Conservation (phyloP, 306 rosid genomes). For the Sicyos edulis region DNA sequence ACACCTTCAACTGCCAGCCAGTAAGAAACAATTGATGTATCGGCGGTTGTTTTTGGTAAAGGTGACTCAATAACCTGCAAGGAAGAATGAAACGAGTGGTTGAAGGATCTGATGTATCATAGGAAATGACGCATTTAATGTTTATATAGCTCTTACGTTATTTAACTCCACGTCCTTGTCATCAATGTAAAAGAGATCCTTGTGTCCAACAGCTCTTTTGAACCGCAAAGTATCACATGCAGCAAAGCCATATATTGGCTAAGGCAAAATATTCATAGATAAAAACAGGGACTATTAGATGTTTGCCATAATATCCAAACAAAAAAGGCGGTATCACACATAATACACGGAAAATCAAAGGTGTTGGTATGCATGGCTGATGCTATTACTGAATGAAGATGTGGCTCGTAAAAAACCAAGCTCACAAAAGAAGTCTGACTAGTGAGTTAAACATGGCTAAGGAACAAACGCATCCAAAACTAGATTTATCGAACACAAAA, state of each 20-base stretch:
- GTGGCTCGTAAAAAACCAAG: neutral
- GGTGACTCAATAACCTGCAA: slow-evolving; percentile 65
- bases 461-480: neutral
- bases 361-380: neutral
- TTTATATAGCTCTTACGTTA: slow-evolving; percentile 53
- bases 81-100: slow-evolving; percentile 17
- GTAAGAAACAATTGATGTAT: slow-evolving; percentile 58
- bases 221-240: slow-evolving; percentile 65
- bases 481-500: neutral
- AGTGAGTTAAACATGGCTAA: neutral
- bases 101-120: slow-evolving; percentile 17
- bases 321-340: neutral
- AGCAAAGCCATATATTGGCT: slow-evolving; percentile 83
- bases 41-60: slow-evolving; percentile 68
- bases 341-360: neutral
- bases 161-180: slow-evolving; percentile 88
- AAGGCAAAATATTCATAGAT: slow-evolving; percentile 24
- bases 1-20: slow-evolving; percentile 98
- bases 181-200: slow-evolving; percentile 79
- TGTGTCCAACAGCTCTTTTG: slow-evolving; percentile 80
- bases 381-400: neutral
- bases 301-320: slow-evolving; percentile 14
- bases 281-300: slow-evolving; percentile 23
- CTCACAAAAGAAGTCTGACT: too few species aligned
- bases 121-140: slow-evolving; percentile 20